Base-by-base conservation (phyloP, 352 stramenopile genomes). In the Phytophthora palmivora region DNA sequence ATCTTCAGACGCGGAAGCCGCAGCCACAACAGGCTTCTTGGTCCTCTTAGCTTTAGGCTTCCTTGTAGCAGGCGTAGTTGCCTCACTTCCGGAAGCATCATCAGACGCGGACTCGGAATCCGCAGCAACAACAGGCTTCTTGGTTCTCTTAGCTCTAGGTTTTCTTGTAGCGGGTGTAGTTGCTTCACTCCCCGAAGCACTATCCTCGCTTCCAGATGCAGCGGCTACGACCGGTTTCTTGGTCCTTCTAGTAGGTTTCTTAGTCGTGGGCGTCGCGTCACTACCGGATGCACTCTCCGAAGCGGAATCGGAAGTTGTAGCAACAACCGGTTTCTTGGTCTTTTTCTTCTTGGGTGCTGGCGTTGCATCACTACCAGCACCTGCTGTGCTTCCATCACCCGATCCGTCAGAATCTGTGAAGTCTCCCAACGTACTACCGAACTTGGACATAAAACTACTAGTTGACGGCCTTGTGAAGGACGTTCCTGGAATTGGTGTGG, bases 371-470 rank as follows among this genome's bases (percentile, higher is more conserved):
- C 47, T 59, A 28, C 48, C 39, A 34, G 60, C 52, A 19, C 37
- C 47, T 0, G 59, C 30, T 6, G 61, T 32, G 14, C 44, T 51
- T n/a, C 18, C 43, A 11, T 49, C 37, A 3, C 8, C 53, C 10
- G 45, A 49, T 34, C 30, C 30, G 2, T 22, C 26, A 15, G 24
- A 16, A 11, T 4, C 8, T 16, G 16, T 45, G 18, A 70, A 61
- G 0, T 64, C 42, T 6, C 39, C 51, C 3, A 58, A 21, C 30
- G 41, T 44, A 58, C 52, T 68, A 12, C 59, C 59, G 18, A 52
- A 63, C 59, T 68, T 47, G 18, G 59, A 63, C 59, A 68, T 58
- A 3, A 68, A n/a, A 15, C 53, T 63, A 11, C 52, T 63, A 0
- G 36, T 52, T 1, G 52, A 48, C 5, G 43, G 43, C 18, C 59